Conservation (phyloP, 2,329 filamentous ascomycete species). For the Aureobasidium pullulans region DNA sequence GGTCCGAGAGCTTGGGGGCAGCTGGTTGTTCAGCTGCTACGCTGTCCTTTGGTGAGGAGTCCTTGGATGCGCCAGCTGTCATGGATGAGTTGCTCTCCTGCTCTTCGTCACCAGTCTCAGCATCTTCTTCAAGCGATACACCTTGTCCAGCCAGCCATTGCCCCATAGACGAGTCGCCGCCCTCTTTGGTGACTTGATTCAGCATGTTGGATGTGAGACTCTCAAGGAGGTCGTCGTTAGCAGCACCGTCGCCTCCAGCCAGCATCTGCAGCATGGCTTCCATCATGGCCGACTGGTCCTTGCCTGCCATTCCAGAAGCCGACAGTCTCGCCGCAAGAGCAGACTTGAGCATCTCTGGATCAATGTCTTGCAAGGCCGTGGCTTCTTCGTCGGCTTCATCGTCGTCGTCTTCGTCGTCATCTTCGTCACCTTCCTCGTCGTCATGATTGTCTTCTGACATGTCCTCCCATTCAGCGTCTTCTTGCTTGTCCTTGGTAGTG, state of each 20-base stretch:
- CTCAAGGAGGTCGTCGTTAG: slow-evolving; percentile 36
- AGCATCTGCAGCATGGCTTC: slow-evolving; percentile 39
- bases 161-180: slow-evolving; percentile 22
- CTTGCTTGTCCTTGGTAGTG: slow-evolving; percentile 11
- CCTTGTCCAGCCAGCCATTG: slow-evolving; percentile 29
- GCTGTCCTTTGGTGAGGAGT: slow-evolving; percentile 9
- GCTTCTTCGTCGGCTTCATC: slow-evolving; percentile 19
- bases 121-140: slow-evolving; percentile 20
- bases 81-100: background rate
- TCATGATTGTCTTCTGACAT: slow-evolving; percentile 2
- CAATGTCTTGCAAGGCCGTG: slow-evolving; percentile 23
- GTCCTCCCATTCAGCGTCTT: background rate
- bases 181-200: slow-evolving; percentile 24
- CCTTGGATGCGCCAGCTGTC: background rate
- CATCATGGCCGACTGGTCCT: slow-evolving; percentile 37
- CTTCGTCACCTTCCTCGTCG: slow-evolving; percentile 16
- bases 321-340: slow-evolving; percentile 25
- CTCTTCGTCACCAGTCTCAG: slow-evolving; percentile 23
- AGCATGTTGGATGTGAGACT: slow-evolving; percentile 37
- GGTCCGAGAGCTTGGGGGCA: background rate
- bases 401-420: slow-evolving; percentile 17
- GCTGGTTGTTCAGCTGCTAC: slow-evolving; percentile 5
- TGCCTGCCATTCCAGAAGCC: slow-evolving; percentile 28
- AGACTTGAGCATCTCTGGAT: slow-evolving; percentile 32
- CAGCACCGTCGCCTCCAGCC: slow-evolving; percentile 28